Conservation (phyloP, 2,329 filamentous ascomycete genomes). For the Fusarium solani-melongenae region DNA sequence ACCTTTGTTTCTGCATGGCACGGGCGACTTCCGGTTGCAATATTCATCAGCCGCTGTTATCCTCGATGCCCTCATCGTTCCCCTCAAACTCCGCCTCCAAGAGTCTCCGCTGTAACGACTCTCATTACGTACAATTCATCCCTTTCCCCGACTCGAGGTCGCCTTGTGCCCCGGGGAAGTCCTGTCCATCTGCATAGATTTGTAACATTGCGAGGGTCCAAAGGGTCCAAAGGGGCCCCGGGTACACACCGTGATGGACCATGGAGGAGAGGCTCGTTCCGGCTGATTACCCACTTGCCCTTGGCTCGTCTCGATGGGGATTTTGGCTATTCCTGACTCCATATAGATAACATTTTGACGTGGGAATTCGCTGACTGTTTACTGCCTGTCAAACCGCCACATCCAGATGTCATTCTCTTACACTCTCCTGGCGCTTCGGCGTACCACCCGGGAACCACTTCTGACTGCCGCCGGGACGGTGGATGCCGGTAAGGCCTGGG, state of each 20-base stretch:
- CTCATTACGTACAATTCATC: slow-evolving; percentile 21
- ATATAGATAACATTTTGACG: slow-evolving; percentile 6
- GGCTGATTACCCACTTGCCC: slow-evolving; percentile 1
- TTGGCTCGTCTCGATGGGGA: neutral
- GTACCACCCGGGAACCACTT: neutral
- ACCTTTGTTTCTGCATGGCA: slow-evolving; percentile 1
- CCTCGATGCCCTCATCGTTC: slow-evolving; percentile 7
- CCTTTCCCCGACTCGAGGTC: slow-evolving; percentile 3
- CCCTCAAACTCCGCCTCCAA: slow-evolving; percentile 8
- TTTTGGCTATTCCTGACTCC: neutral
- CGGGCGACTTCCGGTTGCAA: neutral
- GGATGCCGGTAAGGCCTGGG: neutral
- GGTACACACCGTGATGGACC: neutral
- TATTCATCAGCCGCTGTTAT: slow-evolving; percentile 26
- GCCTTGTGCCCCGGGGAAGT: neutral
- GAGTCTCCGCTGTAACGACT: slow-evolving; percentile 12
- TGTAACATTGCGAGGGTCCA: neutral
- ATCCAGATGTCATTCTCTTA: neutral
- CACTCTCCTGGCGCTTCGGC: slow-evolving; percentile 3
- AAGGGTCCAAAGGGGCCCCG: neutral
- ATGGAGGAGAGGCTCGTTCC: slow-evolving; percentile 1
- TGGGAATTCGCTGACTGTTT: slow-evolving; percentile 1
- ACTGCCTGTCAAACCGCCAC: neutral
- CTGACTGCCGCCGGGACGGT: neutral
- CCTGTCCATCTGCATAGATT: neutral